Conservation (phyloP, 2,329 filamentous ascomycete species). For the Pseudocercospora vitis region DNA sequence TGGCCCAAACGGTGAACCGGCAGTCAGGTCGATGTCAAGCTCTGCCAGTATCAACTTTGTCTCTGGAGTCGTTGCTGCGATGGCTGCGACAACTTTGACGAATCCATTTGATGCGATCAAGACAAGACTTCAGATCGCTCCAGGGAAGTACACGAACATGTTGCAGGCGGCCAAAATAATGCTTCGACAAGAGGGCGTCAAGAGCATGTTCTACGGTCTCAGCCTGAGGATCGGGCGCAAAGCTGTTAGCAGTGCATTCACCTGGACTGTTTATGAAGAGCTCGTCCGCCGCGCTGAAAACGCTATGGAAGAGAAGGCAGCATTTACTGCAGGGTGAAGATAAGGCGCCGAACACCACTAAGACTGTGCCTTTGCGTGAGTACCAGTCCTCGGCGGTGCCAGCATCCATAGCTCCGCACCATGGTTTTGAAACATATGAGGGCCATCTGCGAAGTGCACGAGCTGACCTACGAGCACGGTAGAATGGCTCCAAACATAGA, state of each 20-base stretch:
- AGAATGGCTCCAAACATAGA: no score
- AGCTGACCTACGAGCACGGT: no score
- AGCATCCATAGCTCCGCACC: no score
- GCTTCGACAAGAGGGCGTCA: slow-evolving; percentile 75
- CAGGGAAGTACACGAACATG: slow-evolving; percentile 78
- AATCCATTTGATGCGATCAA: slow-evolving; percentile 98
- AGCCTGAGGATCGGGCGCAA: slow-evolving; percentile 86
- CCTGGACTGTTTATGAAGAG: slow-evolving; percentile 97
- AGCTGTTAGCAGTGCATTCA: slow-evolving; percentile 87
- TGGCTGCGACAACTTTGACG: slow-evolving; percentile 79
- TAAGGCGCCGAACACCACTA: no score
- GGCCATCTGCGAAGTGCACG: no score
- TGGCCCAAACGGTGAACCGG: slow-evolving; percentile 18
- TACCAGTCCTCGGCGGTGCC: no score
- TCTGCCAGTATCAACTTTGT: slow-evolving; percentile 78
- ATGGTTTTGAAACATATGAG: no score
- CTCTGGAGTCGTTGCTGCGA: slow-evolving; percentile 77
- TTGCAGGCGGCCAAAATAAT: slow-evolving; percentile 73
- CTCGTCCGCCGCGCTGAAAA: slow-evolving; percentile 71
- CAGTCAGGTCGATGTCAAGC: slow-evolving; percentile 32
- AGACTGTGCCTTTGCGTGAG: background rate
- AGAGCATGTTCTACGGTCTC: slow-evolving; percentile 81
- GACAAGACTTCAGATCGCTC: slow-evolving; percentile 89
- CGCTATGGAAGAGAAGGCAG: slow-evolving; percentile 19
- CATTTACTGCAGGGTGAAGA: background rate